A percentile compares a stretch with the other conserved stretches of the same genome.
phyloP scores from a whole-genome alignment of 345 rosid genomes.

The Zanthoxylum bungeanum region DNA sequence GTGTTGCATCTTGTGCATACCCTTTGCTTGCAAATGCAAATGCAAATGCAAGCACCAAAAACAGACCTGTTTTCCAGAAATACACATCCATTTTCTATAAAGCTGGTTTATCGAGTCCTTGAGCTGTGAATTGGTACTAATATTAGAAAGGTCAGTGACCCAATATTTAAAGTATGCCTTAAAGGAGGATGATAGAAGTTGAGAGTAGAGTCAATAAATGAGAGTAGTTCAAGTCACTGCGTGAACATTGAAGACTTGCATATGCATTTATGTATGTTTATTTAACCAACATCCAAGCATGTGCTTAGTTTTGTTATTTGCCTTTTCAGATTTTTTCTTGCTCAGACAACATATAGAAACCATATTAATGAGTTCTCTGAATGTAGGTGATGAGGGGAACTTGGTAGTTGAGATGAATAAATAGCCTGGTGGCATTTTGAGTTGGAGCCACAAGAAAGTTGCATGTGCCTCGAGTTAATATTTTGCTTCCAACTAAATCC shows the following conservation, averaged over 20 bases:
- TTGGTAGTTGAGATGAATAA: slow-evolving; percentile 14
- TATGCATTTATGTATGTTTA: neutral
- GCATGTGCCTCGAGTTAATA: slow-evolving; percentile 24
- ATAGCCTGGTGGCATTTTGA: neutral
- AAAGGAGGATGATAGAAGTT: slow-evolving; percentile 36
- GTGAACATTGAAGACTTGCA: slow-evolving; percentile 14
- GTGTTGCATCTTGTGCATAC: slow-evolving; percentile 34
- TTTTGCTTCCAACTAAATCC: neutral
- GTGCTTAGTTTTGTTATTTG: neutral
- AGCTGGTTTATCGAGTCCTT: neutral
- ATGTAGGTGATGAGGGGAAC: neutral
- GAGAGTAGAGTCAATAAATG: slow-evolving; percentile 32
- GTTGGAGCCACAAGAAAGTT: slow-evolving; percentile 2
- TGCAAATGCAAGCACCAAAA: slow-evolving; percentile 23
- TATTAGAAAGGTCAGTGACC: slow-evolving; percentile 12
- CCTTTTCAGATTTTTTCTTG: neutral
- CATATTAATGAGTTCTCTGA: neutral
- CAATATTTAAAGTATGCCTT: neutral
- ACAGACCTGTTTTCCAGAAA: neutral
- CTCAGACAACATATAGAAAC: neutral
- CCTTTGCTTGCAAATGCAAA: slow-evolving; percentile 11
- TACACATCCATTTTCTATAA: neutral
- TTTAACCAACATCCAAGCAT: neutral
- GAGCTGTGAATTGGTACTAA: slow-evolving; percentile 10
- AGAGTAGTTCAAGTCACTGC: slow-evolving; percentile 25